A percentile compares a stretch with the other conserved stretches of the same genome.
Evolutionary conservation across 2,329 filamentous ascomycete genomes (phyloP).

Genomic region (Verticillium klebahnii): DNA sequence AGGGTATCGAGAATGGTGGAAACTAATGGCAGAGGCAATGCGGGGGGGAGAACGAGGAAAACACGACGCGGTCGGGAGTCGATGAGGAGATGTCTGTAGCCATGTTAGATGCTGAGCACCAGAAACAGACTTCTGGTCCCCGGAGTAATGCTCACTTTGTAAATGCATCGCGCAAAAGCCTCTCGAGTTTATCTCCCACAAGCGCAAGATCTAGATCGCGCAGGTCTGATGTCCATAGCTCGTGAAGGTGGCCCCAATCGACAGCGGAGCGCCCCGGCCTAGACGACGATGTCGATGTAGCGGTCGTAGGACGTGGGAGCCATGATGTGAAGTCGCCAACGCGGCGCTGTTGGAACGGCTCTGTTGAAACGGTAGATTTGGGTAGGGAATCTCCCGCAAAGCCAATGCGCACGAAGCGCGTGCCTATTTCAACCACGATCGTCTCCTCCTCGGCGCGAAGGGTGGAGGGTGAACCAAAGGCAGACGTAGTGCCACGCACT

Average conservation of each 20-base stretch:
- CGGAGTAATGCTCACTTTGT: conserved; percentile 52
- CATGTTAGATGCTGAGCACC: not conserved
- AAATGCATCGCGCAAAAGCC: conserved; percentile 75
- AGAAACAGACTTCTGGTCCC: not conserved
- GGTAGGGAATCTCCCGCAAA: conserved; percentile 81
- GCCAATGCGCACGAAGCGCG: conserved; percentile 73
- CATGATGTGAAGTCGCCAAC: conserved; percentile 78
- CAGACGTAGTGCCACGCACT: conserved; percentile 45
- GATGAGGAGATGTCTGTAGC: conserved; percentile 55
- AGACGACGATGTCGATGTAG: conserved; percentile 31
- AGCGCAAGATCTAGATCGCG: conserved; percentile 70
- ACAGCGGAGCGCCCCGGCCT: conserved; percentile 39
- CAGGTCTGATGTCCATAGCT: conserved; percentile 78
- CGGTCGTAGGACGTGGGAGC: conserved; percentile 43
- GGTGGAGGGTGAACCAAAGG: conserved; percentile 55
- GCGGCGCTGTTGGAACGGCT: conserved; percentile 70
- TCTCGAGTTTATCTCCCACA: conserved; percentile 81
- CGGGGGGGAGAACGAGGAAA: conserved; percentile 70
- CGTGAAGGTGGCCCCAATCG: conserved; percentile 58
- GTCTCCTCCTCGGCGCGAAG: conserved; percentile 77
- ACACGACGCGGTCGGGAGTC: conserved; percentile 74
- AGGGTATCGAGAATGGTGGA: conserved; percentile 71
- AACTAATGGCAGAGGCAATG: conserved; percentile 72
- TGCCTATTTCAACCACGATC: conserved; percentile 77
- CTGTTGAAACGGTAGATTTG: conserved; percentile 66